Conservation (phyloP, 192 early-diverging fungal species). For the Dissophora ornata region DNA sequence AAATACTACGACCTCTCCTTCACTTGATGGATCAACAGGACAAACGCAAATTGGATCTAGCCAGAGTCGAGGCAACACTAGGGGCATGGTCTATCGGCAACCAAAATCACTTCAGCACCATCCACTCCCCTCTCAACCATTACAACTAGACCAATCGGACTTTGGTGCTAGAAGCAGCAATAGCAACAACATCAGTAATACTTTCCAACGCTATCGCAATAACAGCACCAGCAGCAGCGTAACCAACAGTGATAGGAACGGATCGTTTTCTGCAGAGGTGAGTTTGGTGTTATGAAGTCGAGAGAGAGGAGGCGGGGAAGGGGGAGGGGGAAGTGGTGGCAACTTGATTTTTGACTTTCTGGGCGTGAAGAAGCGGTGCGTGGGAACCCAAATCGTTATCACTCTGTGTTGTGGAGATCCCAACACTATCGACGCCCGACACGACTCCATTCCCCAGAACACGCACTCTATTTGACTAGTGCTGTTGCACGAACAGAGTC, state of each 20-base stretch:
- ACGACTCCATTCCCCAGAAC: too few species aligned
- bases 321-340: not conserved
- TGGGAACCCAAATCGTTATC: too few species aligned
- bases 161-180: slow-evolving; percentile 2
- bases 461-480: too few species aligned
- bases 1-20: not conserved
- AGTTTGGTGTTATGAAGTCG: too few species aligned
- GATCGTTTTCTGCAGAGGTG: slow-evolving; percentile 22
- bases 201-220: slow-evolving; percentile 3
- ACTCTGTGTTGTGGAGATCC: too few species aligned
- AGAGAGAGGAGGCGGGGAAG: too few species aligned
- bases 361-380: too few species aligned
- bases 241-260: not conserved
- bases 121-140: slow-evolving; percentile 23
- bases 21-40: too few species aligned
- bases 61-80: not conserved
- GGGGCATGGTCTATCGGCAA: slow-evolving; percentile 33
- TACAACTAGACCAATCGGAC: slow-evolving; percentile 10
- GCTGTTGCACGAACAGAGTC: not conserved
- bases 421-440: too few species aligned
- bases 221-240: slow-evolving; percentile 18
- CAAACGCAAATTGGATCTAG: not conserved
- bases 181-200: not conserved
- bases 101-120: slow-evolving; percentile 41
- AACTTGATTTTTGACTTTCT: not conserved